phyloP scores from a whole-genome alignment of 352 stramenopile species.

The Pythium sukuiense region DNA sequence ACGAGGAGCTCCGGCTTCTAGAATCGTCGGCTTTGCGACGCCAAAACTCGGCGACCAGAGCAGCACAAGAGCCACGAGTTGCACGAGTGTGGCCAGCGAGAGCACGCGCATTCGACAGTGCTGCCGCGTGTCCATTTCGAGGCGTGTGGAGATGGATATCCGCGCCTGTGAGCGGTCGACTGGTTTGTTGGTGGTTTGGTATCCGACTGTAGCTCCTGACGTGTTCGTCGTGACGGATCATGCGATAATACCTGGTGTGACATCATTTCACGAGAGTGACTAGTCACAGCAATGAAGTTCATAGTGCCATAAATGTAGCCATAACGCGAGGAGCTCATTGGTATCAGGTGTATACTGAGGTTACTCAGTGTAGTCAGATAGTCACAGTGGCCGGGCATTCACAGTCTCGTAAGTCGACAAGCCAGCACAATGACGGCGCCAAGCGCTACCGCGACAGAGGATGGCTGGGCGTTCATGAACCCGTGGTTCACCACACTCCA shows the following conservation, averaged over 20 bases:
- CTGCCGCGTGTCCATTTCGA: background rate
- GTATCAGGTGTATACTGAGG: background rate
- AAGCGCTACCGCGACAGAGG: background rate
- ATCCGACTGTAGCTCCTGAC: constrained; percentile 1
- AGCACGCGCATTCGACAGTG: background rate
- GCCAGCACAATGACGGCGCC: background rate
- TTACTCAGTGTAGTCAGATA: background rate
- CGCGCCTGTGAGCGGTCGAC: background rate
- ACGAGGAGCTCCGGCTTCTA: background rate
- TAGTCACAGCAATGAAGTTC: constrained; percentile 10
- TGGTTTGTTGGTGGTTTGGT: background rate
- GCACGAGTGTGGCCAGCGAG: constrained; percentile 4
- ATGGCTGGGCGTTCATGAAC: constrained; percentile 11
- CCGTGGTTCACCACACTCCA: constrained; percentile 8
- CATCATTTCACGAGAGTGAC: constrained; percentile 10
- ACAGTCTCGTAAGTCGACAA: background rate
- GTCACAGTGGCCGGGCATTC: background rate
- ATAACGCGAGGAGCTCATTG: background rate
- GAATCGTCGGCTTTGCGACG: background rate
- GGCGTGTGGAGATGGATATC: background rate
- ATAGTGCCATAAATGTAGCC: constrained; percentile 4
- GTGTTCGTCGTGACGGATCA: constrained; percentile 1
- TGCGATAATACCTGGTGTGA: background rate
- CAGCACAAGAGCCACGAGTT: constrained; percentile 19
- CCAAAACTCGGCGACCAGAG: constrained; percentile 5